Evolutionary conservation across 106 monocot species (phyloP), one percentile per base, ranked within the genome.

Genomic region (Triglochin maritima): DNA sequence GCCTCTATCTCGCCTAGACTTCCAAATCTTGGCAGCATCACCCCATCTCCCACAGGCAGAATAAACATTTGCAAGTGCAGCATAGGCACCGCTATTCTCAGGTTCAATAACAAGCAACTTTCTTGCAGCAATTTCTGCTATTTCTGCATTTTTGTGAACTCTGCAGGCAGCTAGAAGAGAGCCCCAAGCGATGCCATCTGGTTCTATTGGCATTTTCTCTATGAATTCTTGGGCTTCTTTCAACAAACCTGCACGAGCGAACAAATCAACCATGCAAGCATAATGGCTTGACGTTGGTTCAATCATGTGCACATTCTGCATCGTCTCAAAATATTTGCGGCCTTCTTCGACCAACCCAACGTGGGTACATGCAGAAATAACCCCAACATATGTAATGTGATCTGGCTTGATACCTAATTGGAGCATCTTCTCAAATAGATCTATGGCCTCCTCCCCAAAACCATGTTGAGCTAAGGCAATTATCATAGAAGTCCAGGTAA

Each of bases 401-500:
- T 91, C 91, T 7, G 91, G 88, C n/a, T 70, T 54, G 46, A 85
- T 60, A 12, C 81, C 83, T 16, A 56, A 4, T 3, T 6, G 8
- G 61, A 90, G 71, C 95, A 96, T 96, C 69, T 78, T 68, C 4
- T 87, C 87, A 29, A 96, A 96, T 12, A 96, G 56, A 9, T 62
- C 45, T 48, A 96, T 62, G 9, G 95, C 90, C 83, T 90, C 80
- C 66, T 82, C 79, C 58, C 83, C 95, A 46, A 81, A 56, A 1
- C 95, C 95, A 78, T 90, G 95, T 63, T 96, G 90, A 63, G 90
- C 95, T 57, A 96, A 80, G 13, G 87, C 95, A 13, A 96, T 67
- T 16, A 96, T 78, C 95, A 96, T 96, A 4, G 95, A 86, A 17
- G 95, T 90, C 95, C 95, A 96, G 29, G 95, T 78, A 57, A 88